Evolutionary conservation across 257 asterid genomes (phyloP).

Genomic region (Eustoma russellianum): DNA sequence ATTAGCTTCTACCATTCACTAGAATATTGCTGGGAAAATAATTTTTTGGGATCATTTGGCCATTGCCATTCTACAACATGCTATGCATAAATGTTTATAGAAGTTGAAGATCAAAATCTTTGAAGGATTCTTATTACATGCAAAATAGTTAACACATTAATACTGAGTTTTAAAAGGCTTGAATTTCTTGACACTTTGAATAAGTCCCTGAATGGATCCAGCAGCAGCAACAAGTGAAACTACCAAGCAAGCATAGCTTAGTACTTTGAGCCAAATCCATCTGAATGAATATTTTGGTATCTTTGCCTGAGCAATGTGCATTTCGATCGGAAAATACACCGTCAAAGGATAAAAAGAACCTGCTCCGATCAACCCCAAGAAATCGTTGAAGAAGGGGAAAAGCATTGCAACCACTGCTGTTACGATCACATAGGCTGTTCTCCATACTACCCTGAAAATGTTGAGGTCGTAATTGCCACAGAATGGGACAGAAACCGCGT

Average conservation of each 20-base stretch:
- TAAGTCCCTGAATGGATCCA: slow-evolving; percentile 28
- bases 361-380: slow-evolving; percentile 29
- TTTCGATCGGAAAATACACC: slow-evolving; percentile 29
- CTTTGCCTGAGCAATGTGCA: slow-evolving; percentile 23
- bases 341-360: slow-evolving; percentile 30
- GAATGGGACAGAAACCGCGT: slow-evolving; percentile 10
- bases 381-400: slow-evolving; percentile 27
- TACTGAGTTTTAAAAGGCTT: slow-evolving; percentile 17
- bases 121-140: slow-evolving; percentile 12
- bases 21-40: too few species aligned
- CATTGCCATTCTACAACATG: too few species aligned
- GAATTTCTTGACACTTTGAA: slow-evolving; percentile 14
- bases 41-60: too few species aligned
- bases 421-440: slow-evolving; percentile 19
- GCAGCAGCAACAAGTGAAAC: slow-evolving; percentile 25
- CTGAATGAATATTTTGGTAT: slow-evolving; percentile 17
- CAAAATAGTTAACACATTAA: neutral
- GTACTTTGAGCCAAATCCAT: slow-evolving; percentile 22
- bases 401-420: slow-evolving; percentile 23
- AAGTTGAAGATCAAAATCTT: neutral
- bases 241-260: slow-evolving; percentile 17
- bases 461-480: slow-evolving; percentile 3
- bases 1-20: too few species aligned
- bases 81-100: too few species aligned
- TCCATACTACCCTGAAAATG: slow-evolving; percentile 20